Base-by-base conservation (phyloP, 352 stramenopile genomes). In the Achlya hypogyna region DNA sequence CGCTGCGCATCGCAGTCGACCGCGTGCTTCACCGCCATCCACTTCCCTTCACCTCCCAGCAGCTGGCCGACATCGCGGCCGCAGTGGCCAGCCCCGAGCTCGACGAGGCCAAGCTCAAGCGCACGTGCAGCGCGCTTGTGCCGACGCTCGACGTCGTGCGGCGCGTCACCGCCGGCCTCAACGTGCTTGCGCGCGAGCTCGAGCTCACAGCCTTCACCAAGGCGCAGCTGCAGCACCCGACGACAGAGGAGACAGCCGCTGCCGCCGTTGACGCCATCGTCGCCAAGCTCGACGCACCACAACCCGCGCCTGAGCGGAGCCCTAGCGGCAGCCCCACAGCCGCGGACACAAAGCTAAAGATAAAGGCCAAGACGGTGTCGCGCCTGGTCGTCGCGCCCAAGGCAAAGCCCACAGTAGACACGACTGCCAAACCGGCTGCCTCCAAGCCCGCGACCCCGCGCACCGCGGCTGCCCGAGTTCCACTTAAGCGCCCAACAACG, bases 41-140 rank as follows among this genome's bases (percentile, higher is more conserved):
- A 22, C 47, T 67, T 9, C 43, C 60, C 5, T 23, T 67, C 60
- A 29, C 60, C 3, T 12, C 22, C 23, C 34, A 22, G 14, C 42
- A 67, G n/a, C 45, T 67, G 60, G 28, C 56, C n/a, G 40, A 59
- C 9, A 9, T 67, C 10, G 29, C 59, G 25, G 27, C 60, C 29
- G 1, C 59, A 45, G 40, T 27, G 6, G 34, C 9, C 0, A 35
- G 34, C 1, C 60, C 60, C 23, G 60, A 67, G 4, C 25, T 67
- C 16, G 60, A 67, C 20, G 60, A 67, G 28, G 34, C 25, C 51
- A 67, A 67, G 32, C 51, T 67, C 60, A 67, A 67, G n/a, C 60
- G 60, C 51, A 58, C 32, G 5, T 67, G 60, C 27, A 49, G 38
- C 0, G 45, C 40, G 12, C 28, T 67, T 4, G 40, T 67, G 60